These are phyloP conservation scores for Heliophila coronopifolia DNA, from an alignment of 441 rosid species.

Conservation along the genomic window DNA sequence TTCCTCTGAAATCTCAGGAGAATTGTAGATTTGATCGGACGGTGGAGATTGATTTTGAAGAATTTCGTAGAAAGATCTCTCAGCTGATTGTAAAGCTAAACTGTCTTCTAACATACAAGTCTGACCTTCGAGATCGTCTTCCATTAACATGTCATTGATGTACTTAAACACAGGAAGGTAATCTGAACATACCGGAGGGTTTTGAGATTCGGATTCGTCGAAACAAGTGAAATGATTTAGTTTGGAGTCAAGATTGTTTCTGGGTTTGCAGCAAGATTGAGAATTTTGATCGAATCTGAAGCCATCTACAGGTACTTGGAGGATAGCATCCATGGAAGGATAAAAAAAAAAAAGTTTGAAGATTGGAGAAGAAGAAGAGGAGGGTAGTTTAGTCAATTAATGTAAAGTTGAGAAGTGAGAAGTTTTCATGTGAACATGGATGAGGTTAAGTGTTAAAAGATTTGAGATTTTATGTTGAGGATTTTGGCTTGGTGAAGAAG, in stretches of 20 bases:
- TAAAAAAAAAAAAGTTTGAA: background rate
- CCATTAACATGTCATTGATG: slow-evolving; percentile 75
- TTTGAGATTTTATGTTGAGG: background rate
- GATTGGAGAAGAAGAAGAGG: background rate
- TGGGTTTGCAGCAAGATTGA: slow-evolving; percentile 27
- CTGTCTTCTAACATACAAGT: slow-evolving; percentile 70
- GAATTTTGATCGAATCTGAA: slow-evolving; percentile 21
- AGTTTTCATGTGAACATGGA: slow-evolving; percentile 26
- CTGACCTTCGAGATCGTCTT: slow-evolving; percentile 59
- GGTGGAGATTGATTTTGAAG: slow-evolving; percentile 45
- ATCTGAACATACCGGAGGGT: slow-evolving; percentile 24
- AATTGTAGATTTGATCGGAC: slow-evolving; percentile 20
- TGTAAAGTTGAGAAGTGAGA: background rate
- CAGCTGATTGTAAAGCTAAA: slow-evolving; percentile 79
- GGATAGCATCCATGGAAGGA: slow-evolving; percentile 27
- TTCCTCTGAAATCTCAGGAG: slow-evolving; percentile 23
- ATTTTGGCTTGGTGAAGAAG: slow-evolving; percentile 22
- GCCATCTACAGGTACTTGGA: slow-evolving; percentile 22
- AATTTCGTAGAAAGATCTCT: slow-evolving; percentile 61
- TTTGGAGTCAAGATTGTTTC: slow-evolving; percentile 20
- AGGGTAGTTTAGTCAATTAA: slow-evolving; percentile 5
- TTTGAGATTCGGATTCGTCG: slow-evolving; percentile 22
- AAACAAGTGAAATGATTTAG: slow-evolving; percentile 9
- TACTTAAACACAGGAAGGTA: slow-evolving; percentile 43
- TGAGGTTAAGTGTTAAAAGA: background rate